Base-by-base conservation (phyloP, 2,329 filamentous ascomycete genomes). In the Cordyceps tenuipes region DNA sequence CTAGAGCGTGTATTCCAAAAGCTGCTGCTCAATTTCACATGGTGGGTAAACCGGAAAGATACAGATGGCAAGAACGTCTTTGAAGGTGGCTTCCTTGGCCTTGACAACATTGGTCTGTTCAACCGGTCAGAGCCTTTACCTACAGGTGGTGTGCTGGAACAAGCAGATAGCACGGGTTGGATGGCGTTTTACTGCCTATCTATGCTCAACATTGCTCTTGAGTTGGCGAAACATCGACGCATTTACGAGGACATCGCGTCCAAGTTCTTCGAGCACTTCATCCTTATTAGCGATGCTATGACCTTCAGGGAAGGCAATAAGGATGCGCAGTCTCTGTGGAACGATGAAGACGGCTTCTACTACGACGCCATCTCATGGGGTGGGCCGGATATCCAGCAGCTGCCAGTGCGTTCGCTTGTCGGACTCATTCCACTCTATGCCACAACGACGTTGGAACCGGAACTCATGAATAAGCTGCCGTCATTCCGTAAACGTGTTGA, bases 31-130 rank as follows among this genome's bases (percentile, higher is more conserved):
- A 97, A 97, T 76, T 97, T 97, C 73, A 97, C 94, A 4, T 97
- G 94, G 94, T 97, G 93, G 93, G 93, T 97, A 21, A 97, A 97
- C 72, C 88, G 93, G 61, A 97, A 97, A 75, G 93, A 97, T 68
- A 82, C 83, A 12, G 90, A 96, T 10, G 93, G 91, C 68, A 97
- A 97, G 77, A 97, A 97, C 69, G 89, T 97, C 31, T 97, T 97
- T 66, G 94, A 97, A 70, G 94, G 93, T 66, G 93, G 93, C 48
- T 97, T 97, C 79, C 79, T 97, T 8, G 93, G 93, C 50, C 79
- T 97, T 57, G 93, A 97, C 82, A 97, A 97, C 71, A 97, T 97
- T 72, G 94, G 94, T 58, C 77, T 97, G 41, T 97, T 97, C 82
- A 97, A 97, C 75, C 89, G 93, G 50, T 97, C 93, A 0, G 93